phyloP scores from a whole-genome alignment of 2,329 filamentous ascomycete genomes.

The Colletotrichum sp. region DNA sequence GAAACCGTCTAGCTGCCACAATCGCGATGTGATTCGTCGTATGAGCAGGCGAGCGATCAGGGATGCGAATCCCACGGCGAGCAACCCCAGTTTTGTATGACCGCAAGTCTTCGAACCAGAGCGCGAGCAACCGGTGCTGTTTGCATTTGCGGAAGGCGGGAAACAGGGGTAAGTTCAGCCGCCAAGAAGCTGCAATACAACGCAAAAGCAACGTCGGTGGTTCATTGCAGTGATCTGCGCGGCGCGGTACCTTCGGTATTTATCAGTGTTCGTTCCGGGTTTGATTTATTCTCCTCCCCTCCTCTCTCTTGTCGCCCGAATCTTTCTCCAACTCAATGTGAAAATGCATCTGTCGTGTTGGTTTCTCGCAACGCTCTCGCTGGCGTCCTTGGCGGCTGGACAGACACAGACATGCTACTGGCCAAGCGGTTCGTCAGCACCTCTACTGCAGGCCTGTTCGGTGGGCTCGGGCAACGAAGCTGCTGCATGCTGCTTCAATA shows the following conservation, averaged over 20 bases:
- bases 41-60: background rate
- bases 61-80: background rate
- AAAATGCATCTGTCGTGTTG: background rate
- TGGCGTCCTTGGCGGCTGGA: background rate
- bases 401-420: constrained; percentile 11
- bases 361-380: background rate
- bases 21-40: background rate
- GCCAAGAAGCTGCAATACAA: background rate
- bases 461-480: background rate
- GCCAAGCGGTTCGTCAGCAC: background rate
- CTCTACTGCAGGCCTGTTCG: background rate
- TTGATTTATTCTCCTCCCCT: background rate
- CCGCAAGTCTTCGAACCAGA: background rate
- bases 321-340: background rate
- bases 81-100: background rate
- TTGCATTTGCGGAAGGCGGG: background rate
- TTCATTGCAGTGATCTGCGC: background rate
- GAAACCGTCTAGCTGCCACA: background rate
- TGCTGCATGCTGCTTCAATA: constrained; percentile 12
- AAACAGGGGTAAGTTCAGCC: background rate
- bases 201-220: background rate
- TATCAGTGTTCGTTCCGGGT: background rate
- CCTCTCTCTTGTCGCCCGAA: background rate
- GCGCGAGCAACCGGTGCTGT: background rate
- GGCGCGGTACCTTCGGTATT: background rate